A percentile compares a stretch with the other conserved stretches of the same genome.
phyloP scores from a whole-genome alignment of 495 filamentous ascomycete species.

The Penicillium maclennaniae region DNA sequence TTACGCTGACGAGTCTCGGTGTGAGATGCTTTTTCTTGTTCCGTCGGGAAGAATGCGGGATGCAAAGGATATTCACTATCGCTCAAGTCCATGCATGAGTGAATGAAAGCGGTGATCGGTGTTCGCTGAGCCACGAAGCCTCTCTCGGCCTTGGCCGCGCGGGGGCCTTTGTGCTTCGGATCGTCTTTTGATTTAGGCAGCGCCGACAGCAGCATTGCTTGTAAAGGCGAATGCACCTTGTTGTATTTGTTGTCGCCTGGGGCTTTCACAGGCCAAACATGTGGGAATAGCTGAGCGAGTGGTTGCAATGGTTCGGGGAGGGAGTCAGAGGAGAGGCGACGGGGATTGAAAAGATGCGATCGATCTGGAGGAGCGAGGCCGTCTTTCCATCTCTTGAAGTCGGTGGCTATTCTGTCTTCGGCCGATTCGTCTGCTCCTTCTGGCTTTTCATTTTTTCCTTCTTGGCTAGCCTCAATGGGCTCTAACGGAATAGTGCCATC shows the following conservation, averaged over 20 bases:
- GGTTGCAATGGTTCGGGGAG: slow-evolving; percentile 63
- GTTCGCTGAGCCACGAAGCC: slow-evolving; percentile 67
- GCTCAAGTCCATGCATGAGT: slow-evolving; percentile 64
- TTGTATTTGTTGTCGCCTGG: slow-evolving; percentile 77
- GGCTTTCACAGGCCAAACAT: slow-evolving; percentile 84
- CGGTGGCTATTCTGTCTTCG: slow-evolving; percentile 26
- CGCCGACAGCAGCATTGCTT: slow-evolving; percentile 69
- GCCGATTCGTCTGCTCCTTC: slow-evolving; percentile 13
- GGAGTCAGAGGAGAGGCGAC: slow-evolving; percentile 52
- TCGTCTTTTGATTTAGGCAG: slow-evolving; percentile 59
- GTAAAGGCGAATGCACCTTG: slow-evolving; percentile 78
- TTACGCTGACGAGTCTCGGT: slow-evolving; percentile 41
- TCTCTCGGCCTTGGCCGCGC: slow-evolving; percentile 54
- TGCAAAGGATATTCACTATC: slow-evolving; percentile 81
- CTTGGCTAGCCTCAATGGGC: slow-evolving; percentile 3
- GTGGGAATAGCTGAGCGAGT: slow-evolving; percentile 76
- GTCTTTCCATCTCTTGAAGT: slow-evolving; percentile 42
- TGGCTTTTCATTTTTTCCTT: slow-evolving; percentile 10
- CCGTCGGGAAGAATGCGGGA: slow-evolving; percentile 56
- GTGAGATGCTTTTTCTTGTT: slow-evolving; percentile 39
- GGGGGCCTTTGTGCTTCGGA: slow-evolving; percentile 47
- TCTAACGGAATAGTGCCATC: slow-evolving; percentile 58
- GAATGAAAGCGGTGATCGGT: slow-evolving; percentile 71
- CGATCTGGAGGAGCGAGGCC: slow-evolving; percentile 39
- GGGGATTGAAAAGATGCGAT: slow-evolving; percentile 66